A percentile compares a stretch with the other conserved stretches of the same genome.
Evolutionary conservation across 106 monocot genomes (phyloP).

Genomic region (Acanthochlamys bracteata): DNA sequence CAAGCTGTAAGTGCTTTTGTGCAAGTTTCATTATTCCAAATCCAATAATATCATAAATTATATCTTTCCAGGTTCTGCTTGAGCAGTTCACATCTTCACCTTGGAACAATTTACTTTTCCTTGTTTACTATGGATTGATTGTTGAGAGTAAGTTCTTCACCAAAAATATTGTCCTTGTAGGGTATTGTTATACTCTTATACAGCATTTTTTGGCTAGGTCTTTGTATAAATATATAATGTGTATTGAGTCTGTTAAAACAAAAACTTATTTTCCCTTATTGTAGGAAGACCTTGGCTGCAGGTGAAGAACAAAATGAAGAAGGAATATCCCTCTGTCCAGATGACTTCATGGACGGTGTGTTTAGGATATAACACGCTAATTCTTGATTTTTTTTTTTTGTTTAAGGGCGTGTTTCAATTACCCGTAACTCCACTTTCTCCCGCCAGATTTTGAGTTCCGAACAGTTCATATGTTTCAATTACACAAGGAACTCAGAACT

Average conservation of each 20-base stretch:
- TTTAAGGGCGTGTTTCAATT: background rate
- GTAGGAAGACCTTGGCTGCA: constrained; percentile 73
- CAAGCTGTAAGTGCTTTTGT: too few relatives aligned
- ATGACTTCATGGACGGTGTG: constrained; percentile 97
- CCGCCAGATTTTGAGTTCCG: too few relatives aligned
- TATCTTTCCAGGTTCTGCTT: constrained; percentile 43
- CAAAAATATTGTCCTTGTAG: too few relatives aligned
- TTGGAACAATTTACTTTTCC: constrained; percentile 95
- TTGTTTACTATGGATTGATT: constrained; percentile 84
- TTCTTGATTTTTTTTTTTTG: background rate
- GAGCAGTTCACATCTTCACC: constrained; percentile 85
- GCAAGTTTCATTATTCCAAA: background rate
- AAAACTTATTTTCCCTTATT: too few relatives aligned
- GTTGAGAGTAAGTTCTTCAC: constrained; percentile 49
- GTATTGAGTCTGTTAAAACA: too few relatives aligned
- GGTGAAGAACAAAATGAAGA: constrained; percentile 74
- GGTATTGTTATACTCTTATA: too few relatives aligned
- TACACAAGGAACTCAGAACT: too few relatives aligned
- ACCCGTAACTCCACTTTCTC: too few relatives aligned
- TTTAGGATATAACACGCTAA: too few relatives aligned
- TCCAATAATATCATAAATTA: background rate
- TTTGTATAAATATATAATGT: too few relatives aligned
- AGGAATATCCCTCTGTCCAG: constrained; percentile 75
- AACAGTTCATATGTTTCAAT: too few relatives aligned
- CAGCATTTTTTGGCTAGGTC: too few relatives aligned